Conservation (phyloP, 192 early-diverging fungal genomes). For the Chytriomyces confervae region DNA sequence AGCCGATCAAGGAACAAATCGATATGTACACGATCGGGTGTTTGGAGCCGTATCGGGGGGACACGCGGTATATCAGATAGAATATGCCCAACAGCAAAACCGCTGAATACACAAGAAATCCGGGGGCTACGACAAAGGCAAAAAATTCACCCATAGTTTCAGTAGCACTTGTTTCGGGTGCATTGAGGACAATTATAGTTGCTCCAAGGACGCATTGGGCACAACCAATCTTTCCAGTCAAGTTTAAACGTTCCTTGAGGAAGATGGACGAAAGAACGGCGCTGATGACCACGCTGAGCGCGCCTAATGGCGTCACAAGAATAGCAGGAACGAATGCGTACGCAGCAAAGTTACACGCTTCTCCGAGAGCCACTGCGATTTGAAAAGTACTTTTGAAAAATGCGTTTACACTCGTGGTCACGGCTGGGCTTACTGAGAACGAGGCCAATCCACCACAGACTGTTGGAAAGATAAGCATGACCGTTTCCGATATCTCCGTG, state of each 20-base stretch:
- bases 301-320: conserved; percentile 88
- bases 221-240: conserved; percentile 64
- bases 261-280: conserved; percentile 64
- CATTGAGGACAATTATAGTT: conserved; percentile 57
- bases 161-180: conserved; percentile 49
- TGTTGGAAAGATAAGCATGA: conserved; percentile 80
- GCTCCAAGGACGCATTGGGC: conserved; percentile 65
- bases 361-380: conserved; percentile 81
- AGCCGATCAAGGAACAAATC: conserved; percentile 64
- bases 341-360: conserved; percentile 91
- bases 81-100: conserved; percentile 48
- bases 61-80: conserved; percentile 59
- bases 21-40: conserved; percentile 57
- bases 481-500: conserved; percentile 63
- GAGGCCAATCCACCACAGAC: conserved; percentile 91
- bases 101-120: conserved; percentile 60
- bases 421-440: conserved; percentile 61
- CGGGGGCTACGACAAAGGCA: conserved; percentile 59
- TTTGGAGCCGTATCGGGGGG: conserved; percentile 63
- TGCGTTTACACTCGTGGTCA: neutral
- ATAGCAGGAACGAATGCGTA: conserved; percentile 95
- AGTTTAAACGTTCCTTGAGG: conserved; percentile 59
- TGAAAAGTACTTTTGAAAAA: neutral
- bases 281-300: conserved; percentile 86
- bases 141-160: conserved; percentile 55